Base-by-base conservation (phyloP, 805 yeast species). In the Pichia nakasei region DNA sequence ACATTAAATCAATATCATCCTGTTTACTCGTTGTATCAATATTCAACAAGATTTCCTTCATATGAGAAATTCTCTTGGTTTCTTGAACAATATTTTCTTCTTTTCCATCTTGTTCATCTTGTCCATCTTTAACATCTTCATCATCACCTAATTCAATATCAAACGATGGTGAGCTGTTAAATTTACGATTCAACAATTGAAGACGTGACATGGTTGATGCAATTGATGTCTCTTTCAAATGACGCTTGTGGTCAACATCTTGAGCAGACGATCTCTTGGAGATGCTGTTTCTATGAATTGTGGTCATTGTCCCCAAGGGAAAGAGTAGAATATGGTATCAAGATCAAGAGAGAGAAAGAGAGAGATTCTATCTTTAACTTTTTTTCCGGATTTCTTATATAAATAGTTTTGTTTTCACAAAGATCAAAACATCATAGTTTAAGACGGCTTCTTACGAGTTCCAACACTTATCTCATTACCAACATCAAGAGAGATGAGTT, bases 41-140 rank as follows among this genome's bases (percentile, higher is more conserved):
- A 26, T 55, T 26, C 2, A 53, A 49, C 20, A 46, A 49, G 48
- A 50, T 13, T 9, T 15, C 8, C 26, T 27, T 15, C 22, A 15
- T 31, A 5, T 29, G n/a, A n/a, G 27, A 12, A 29, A 19, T 36
- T n/a, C 33, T 36, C 9, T 26, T 31, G 2, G 37, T 33, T 24
- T 35, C 44, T n/a, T 5, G 8, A 4, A 26, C 35, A 12, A n/a
- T n/a, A n/a, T n/a, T n/a, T n/a, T 35, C 21, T 22, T 36, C 31
- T 5, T 36, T 13, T 17, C 15, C 44, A 29, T 29, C 12, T 9
- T 8, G 12, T 13, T 29, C 27, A 24, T 7, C 6, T n/a, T 33
- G 18, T 9, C 27, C 26, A 12, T 35, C 38, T 12, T 24, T 27
- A 20, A 37, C 36, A 13, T 38, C 37, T 13, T 37, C 43, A 6